Base-by-base conservation (phyloP, 2,329 filamentous ascomycete genomes). In the Pleoardoris graminearum region DNA sequence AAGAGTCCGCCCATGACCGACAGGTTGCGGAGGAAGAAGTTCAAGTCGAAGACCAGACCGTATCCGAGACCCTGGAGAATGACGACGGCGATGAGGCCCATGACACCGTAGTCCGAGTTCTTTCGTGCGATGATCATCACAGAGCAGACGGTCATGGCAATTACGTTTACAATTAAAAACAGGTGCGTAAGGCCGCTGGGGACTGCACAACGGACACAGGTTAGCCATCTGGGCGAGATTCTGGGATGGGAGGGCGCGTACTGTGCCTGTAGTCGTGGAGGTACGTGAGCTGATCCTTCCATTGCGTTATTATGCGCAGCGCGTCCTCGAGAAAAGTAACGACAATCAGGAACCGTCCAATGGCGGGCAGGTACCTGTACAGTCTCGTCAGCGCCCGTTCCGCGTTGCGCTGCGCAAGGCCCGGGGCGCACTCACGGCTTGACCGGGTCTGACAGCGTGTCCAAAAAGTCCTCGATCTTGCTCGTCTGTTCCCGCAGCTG, bases 11-110 rank as follows among this genome's bases (percentile, higher is more conserved):
- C 94, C 80, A 97, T 93, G 68, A 99, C 94, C 61, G 91, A 96
- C 57, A 99, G 82, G 74, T 99, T 99, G 78, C 94, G 92, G 60
- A 99, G 88, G 86, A 99, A 99, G 83, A 99, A 99, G 85, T 97
- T 99, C 71, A 97, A 85, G 76, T 99, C 94, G 75, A 99, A 97
- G 76, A 99, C 96, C 58, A 99, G 84, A 54, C 94, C 94, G 75
- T 99, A 99, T 66, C 94, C 94, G 50, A 99, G 84, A 17, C 93
- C 94, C 78, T 99, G 94, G 29, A 91, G 88, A 57, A 99, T 76
- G 47, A 99, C 93, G 48, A 99, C 94, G 48, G 80, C 88, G 74
- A 97, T 89, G 59, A 99, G 88, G 57, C 93, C 94, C 56, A 80
- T 85, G 54, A 97, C 94, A 54, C 93, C 94, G 76, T 91, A 93